Evolutionary conservation across 768 basidiomycete species (phyloP).

Genomic region (Termitomyces sp.): DNA sequence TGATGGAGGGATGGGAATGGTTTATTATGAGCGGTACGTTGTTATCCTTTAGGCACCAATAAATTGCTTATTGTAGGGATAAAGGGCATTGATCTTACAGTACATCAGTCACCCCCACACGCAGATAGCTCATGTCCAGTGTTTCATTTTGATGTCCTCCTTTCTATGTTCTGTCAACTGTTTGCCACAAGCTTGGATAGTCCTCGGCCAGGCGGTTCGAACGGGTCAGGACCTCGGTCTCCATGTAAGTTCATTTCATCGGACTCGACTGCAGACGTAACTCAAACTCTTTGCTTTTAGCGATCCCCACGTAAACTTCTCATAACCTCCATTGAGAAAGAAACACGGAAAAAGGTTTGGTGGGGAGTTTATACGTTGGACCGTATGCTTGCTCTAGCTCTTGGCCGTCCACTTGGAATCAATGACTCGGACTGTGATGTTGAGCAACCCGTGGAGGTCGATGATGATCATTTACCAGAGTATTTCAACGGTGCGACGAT

Average conservation of each 20-base stretch:
- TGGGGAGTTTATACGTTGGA: slow-evolving; percentile 91
- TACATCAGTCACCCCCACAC: slow-evolving; percentile 89
- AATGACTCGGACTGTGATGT: slow-evolving; percentile 91
- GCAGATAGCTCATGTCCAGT: slow-evolving; percentile 84
- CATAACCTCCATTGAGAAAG: slow-evolving; percentile 75
- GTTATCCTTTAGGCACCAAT: slow-evolving; percentile 18
- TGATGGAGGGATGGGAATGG: slow-evolving; percentile 85
- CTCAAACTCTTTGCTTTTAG: slow-evolving; percentile 30
- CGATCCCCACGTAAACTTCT: slow-evolving; percentile 75
- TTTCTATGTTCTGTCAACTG: slow-evolving; percentile 93
- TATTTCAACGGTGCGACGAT: slow-evolving; percentile 65
- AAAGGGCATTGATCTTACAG: slow-evolving; percentile 82
- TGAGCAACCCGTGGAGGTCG: slow-evolving; percentile 76
- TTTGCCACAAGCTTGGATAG: slow-evolving; percentile 90
- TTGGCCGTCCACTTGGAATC: slow-evolving; percentile 84
- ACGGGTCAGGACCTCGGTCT: slow-evolving; percentile 88
- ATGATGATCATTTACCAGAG: slow-evolving; percentile 72
- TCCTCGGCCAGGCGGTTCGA: slow-evolving; percentile 86
- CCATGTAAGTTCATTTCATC: slow-evolving; percentile 55
- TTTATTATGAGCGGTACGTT: slow-evolving; percentile 80
- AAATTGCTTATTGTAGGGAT: slow-evolving; percentile 12
- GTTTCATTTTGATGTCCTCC: slow-evolving; percentile 82
- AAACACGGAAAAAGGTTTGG: slow-evolving; percentile 89
- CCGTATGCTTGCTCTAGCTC: slow-evolving; percentile 86
- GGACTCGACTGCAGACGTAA: slow-evolving; percentile 12